phyloP scores from a whole-genome alignment of 78 protist genomes.

The Cyanophora paradoxa region DNA sequence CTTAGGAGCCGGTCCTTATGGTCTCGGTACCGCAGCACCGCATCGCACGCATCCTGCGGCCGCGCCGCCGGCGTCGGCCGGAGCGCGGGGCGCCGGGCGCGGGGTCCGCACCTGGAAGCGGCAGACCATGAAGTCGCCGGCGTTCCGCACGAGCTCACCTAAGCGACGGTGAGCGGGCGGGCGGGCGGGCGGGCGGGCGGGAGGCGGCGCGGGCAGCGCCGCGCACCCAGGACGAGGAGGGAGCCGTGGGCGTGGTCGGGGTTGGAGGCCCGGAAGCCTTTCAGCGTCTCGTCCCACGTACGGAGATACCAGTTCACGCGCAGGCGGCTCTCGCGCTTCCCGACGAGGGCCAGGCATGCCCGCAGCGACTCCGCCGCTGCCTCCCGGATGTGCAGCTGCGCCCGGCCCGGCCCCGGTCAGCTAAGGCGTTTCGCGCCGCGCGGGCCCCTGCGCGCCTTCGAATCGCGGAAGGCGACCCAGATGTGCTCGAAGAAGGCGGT shows the following conservation, averaged over 20 bases:
- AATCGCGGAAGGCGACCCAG: constrained; percentile 26
- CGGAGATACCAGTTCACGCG: constrained; percentile 19
- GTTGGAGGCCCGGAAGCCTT: constrained; percentile 7
- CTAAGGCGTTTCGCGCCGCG: neutral
- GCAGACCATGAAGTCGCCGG: neutral
- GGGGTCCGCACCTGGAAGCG: neutral
- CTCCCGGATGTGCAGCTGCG: constrained; percentile 25
- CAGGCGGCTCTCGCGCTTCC: constrained; percentile 16
- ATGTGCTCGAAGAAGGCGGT: constrained; percentile 13
- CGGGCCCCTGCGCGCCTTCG: neutral
- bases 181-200: too few species aligned
- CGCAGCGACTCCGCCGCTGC: constrained; percentile 27
- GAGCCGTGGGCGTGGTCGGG: constrained; percentile 39
- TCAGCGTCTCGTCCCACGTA: constrained; percentile 10
- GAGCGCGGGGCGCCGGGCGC: too few species aligned
- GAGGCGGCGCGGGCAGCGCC: neutral
- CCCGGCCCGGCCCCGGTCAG: neutral
- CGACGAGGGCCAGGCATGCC: constrained; percentile 16
- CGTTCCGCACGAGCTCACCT: constrained; percentile 23
- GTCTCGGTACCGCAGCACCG: too few species aligned
- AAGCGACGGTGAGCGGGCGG: neutral
- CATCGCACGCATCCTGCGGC: too few species aligned
- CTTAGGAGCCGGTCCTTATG: neutral
- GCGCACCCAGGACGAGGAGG: constrained; percentile 1
- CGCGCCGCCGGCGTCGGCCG: too few species aligned